Percentiles rank a stretch among this genome's conserved stretches.
Conservation (phyloP, 441 rosid species). For the Erysimum pusillum region DNA sequence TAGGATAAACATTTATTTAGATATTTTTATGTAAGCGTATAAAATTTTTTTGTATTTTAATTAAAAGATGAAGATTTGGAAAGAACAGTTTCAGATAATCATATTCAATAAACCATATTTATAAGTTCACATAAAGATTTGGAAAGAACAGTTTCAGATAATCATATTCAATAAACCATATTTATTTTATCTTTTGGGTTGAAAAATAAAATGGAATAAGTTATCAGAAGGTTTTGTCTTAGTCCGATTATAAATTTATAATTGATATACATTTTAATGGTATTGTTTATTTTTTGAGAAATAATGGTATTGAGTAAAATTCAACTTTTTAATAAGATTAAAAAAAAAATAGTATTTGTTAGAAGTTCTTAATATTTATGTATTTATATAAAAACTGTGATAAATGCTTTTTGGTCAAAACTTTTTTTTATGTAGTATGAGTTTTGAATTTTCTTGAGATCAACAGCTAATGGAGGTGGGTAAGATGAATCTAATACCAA, state of each 20-base stretch:
- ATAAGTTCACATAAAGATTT: neutral
- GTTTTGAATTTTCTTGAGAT: slow-evolving; percentile 22
- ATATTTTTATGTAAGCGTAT: neutral
- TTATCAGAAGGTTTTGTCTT: neutral
- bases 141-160: neutral
- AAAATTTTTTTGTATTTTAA: neutral
- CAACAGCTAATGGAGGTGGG: slow-evolving; percentile 35
- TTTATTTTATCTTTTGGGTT: neutral
- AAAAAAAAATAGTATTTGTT: neutral
- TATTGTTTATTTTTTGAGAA: neutral
- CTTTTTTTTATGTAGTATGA: neutral
- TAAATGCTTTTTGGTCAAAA: neutral
- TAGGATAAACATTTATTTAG: neutral
- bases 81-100: neutral
- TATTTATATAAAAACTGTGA: neutral
- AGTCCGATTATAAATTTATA: no score
- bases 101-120: neutral
- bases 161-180: neutral
- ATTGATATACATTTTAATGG: neutral
- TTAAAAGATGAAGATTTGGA: neutral
- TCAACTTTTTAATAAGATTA: neutral
- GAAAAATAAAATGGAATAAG: neutral
- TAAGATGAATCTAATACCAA: slow-evolving; percentile 51
- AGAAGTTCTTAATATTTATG: neutral
- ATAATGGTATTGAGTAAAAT: neutral